phyloP scores from a whole-genome alignment of 352 stramenopile genomes.

The Chrysophaeum taylorii region DNA sequence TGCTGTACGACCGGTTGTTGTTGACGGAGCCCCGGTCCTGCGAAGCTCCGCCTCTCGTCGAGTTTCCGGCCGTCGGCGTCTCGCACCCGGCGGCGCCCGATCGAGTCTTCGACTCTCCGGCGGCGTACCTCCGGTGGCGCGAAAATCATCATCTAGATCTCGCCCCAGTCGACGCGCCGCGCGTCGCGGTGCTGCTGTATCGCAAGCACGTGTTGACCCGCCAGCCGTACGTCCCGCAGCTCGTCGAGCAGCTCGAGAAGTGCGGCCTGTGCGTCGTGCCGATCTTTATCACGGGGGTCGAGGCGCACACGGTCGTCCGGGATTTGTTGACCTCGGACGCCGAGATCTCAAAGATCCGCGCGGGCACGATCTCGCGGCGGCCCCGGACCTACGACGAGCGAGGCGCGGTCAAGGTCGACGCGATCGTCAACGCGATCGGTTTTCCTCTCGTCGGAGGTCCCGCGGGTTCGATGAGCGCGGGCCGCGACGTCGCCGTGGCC shows the following conservation, averaged over 20 bases:
- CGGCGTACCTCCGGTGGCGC: slow-evolving; percentile 43
- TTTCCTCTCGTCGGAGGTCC: slow-evolving; percentile 52
- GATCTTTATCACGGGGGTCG: slow-evolving; percentile 60
- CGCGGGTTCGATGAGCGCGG: slow-evolving; percentile 49
- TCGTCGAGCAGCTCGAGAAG: slow-evolving; percentile 44
- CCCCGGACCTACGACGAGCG: slow-evolving; percentile 27
- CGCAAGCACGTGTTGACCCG: slow-evolving; percentile 56
- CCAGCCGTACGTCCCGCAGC: slow-evolving; percentile 47
- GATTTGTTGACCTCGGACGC: slow-evolving; percentile 43
- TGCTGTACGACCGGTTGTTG: slow-evolving; percentile 34
- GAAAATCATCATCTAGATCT: slow-evolving; percentile 26
- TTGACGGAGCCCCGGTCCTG: no score
- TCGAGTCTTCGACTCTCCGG: slow-evolving; percentile 34
- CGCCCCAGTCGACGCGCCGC: slow-evolving; percentile 33
- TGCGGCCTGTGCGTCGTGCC: slow-evolving; percentile 46
- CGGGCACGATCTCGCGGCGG: slow-evolving; percentile 24
- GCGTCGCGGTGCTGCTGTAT: slow-evolving; percentile 51
- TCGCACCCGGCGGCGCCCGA: no score
- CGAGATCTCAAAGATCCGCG: slow-evolving; percentile 30
- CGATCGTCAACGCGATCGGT: slow-evolving; percentile 56
- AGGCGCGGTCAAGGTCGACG: slow-evolving; percentile 41
- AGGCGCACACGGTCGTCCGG: slow-evolving; percentile 55
- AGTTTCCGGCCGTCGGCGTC: no score
- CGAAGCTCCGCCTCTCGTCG: no score
- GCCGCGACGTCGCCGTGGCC: slow-evolving; percentile 46